Evolutionary conservation across 352 stramenopile genomes (phyloP).

Genomic region (Globisporangium mamillatum): DNA sequence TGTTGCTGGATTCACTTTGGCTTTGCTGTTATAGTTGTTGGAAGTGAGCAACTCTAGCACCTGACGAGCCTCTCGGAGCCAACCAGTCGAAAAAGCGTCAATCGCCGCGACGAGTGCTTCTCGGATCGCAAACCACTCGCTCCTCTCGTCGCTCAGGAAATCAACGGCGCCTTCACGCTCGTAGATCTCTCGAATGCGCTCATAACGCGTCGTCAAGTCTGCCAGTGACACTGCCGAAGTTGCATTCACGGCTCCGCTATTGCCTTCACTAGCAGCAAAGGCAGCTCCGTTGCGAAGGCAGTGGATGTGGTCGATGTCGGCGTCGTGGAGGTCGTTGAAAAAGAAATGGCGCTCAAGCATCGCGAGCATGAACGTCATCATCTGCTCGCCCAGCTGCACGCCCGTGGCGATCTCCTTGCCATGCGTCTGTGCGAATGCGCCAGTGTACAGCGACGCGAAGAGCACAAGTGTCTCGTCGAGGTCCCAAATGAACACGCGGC

Average conservation of each 20-base stretch:
- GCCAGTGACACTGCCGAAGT: neutral
- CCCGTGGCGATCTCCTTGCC: slow-evolving; percentile 56
- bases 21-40: slow-evolving; percentile 3
- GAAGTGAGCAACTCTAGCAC: slow-evolving; percentile 50
- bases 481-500: slow-evolving; percentile 80
- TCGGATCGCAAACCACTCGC: slow-evolving; percentile 68
- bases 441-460: slow-evolving; percentile 79
- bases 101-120: slow-evolving; percentile 68
- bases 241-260: too few relatives aligned
- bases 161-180: slow-evolving; percentile 58
- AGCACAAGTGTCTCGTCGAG: slow-evolving; percentile 81
- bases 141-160: slow-evolving; percentile 61
- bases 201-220: slow-evolving; percentile 36
- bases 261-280: neutral
- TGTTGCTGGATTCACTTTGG: neutral
- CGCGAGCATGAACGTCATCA: slow-evolving; percentile 82
- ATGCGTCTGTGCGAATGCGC: slow-evolving; percentile 58
- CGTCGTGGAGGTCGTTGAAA: slow-evolving; percentile 74
- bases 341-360: slow-evolving; percentile 86
- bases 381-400: slow-evolving; percentile 71
- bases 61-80: slow-evolving; percentile 58
- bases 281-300: slow-evolving; percentile 3
- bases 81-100: slow-evolving; percentile 67
- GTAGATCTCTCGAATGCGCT: slow-evolving; percentile 76
- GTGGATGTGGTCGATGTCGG: slow-evolving; percentile 68